phyloP scores from a whole-genome alignment of 2,329 filamentous ascomycete genomes.

The Beauveria asiatica region DNA sequence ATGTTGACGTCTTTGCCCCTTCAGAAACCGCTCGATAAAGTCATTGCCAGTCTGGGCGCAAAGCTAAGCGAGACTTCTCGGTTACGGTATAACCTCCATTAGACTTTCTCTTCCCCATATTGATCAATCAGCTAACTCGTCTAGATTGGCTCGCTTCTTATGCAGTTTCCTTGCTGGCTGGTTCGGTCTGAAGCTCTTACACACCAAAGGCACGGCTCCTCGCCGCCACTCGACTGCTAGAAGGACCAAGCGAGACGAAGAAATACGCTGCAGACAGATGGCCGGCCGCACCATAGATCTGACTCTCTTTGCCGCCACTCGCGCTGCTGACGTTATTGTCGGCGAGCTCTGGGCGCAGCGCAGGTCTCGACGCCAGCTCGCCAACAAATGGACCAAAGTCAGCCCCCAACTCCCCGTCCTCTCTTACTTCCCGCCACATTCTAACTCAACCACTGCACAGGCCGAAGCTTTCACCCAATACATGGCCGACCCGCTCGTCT shows the following conservation, averaged over 20 bases:
- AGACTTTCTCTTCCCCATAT: not conserved
- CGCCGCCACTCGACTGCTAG: conserved; percentile 20
- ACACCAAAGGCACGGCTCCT: conserved; percentile 34
- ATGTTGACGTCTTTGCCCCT: not conserved
- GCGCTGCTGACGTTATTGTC: conserved; percentile 64
- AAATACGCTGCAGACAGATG: conserved; percentile 17
- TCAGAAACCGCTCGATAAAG: conserved; percentile 6
- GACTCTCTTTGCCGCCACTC: conserved; percentile 66
- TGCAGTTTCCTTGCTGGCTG: conserved; percentile 51
- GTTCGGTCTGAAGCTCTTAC: conserved; percentile 47
- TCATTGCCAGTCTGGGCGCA: conserved; percentile 18
- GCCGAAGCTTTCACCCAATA: conserved; percentile 26
- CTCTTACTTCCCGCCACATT: not conserved
- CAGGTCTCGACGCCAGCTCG: conserved; percentile 34
- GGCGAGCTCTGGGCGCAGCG: conserved; percentile 55
- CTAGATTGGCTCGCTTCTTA: conserved; percentile 49
- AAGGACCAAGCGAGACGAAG: not conserved
- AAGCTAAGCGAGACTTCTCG: conserved; percentile 19
- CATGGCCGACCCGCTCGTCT: conserved; percentile 57
- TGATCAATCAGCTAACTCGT: not conserved
- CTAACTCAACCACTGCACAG: conserved; percentile 14
- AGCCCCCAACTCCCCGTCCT: conserved; percentile 11
- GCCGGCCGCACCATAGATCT: conserved; percentile 74
- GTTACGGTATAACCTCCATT: conserved; percentile 18
- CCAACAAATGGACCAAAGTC: conserved; percentile 40